Percentiles rank a stretch among this genome's conserved stretches.
Conservation (phyloP, 305 asterid species). For the Andrographis paniculata region DNA sequence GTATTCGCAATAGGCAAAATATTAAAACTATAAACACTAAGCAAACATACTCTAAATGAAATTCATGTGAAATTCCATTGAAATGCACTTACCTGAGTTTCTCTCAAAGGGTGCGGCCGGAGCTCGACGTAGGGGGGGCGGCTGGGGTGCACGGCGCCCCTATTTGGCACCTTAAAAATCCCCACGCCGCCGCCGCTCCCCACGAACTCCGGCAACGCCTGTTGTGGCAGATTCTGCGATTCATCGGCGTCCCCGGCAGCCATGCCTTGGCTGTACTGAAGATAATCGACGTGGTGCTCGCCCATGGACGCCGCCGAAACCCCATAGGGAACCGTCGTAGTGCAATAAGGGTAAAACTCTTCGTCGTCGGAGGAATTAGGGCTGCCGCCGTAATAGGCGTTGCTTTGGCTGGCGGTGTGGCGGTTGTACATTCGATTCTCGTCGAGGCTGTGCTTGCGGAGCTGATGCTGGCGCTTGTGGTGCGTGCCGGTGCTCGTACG, state of each 20-base stretch:
- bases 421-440: slow-evolving; percentile 38
- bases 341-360: slow-evolving; percentile 57
- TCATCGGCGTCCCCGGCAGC: slow-evolving; percentile 20
- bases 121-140: slow-evolving; percentile 76
- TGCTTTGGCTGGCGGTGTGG: slow-evolving; percentile 19
- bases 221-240: slow-evolving; percentile 21
- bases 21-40: no score
- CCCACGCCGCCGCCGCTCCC: slow-evolving; percentile 68
- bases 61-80: no score
- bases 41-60: no score
- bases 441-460: slow-evolving; percentile 90
- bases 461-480: slow-evolving; percentile 48
- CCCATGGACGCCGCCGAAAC: slow-evolving; percentile 16
- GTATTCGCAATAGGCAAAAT: no score
- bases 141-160: slow-evolving; percentile 70
- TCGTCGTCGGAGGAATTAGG: slow-evolving; percentile 43
- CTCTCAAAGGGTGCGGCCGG: slow-evolving; percentile 83
- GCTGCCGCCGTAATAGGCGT: slow-evolving; percentile 17
- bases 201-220: slow-evolving; percentile 60
- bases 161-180: slow-evolving; percentile 55
- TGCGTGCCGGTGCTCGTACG: slow-evolving; percentile 66
- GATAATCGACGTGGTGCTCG: slow-evolving; percentile 32
- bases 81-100: slow-evolving; percentile 55
- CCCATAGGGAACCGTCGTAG: slow-evolving; percentile 14
- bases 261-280: slow-evolving; percentile 19